These are phyloP conservation scores for Cardamine occulta DNA, from an alignment of 345 rosid genomes.

Conservation along the genomic window DNA sequence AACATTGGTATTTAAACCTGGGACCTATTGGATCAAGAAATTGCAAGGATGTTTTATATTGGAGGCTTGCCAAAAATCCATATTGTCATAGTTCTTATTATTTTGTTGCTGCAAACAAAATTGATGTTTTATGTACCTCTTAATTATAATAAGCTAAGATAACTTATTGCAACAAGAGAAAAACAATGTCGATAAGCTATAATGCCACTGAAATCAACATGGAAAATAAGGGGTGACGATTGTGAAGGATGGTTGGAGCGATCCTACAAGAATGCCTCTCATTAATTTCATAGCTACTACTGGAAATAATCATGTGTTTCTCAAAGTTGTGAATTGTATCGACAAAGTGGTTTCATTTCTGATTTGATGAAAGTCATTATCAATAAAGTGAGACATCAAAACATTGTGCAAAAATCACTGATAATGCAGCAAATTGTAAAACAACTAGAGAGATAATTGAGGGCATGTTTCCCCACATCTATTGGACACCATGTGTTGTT, in stretches of 20 bases:
- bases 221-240: background rate
- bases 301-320: background rate
- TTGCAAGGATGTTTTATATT: background rate
- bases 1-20: background rate
- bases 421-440: background rate
- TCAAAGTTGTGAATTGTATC: background rate
- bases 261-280: background rate
- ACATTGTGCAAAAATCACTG: background rate
- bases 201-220: background rate
- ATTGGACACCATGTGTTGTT: background rate
- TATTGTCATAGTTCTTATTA: background rate
- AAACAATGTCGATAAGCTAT: background rate
- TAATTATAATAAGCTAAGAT: no score
- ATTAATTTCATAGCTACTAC: background rate
- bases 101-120: background rate
- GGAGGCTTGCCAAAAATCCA: background rate
- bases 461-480: background rate
- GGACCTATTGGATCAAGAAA: background rate
- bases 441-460: background rate
- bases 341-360: background rate
- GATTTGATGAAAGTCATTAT: background rate
- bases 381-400: background rate
- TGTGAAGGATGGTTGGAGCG: background rate
- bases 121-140: background rate
- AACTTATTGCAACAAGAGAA: background rate